Evolutionary conservation across 2,329 filamentous ascomycete genomes (phyloP), one percentile per base, ranked within the genome.

Genomic region (Cladobotryum mycophilum): DNA sequence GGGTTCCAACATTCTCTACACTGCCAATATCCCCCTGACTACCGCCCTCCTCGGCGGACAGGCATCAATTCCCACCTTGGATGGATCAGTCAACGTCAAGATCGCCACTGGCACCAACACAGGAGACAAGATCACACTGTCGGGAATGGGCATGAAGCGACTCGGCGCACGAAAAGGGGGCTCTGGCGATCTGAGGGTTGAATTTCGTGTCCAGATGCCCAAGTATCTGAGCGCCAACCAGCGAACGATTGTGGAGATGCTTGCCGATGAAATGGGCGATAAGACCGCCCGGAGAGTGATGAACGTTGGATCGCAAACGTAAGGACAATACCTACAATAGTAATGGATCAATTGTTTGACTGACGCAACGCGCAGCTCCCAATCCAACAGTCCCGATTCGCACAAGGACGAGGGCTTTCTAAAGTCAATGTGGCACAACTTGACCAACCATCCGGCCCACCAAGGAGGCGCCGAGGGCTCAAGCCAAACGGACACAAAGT

Each of bases 191-290:
- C 72, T 99, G 53, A 86, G 83, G 65, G 90, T 99, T 6, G 92
- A 99, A 67, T 99, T 96, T 79, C 89, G 89, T 67, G 88, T 99
- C 42, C 75, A 81, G 49, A 96, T 97, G 89, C 93, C 93, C 42
- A 97, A 96, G 72, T 96, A 92, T 63, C 76, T 99, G 57, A 89
- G 81, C 49, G 81, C 86, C 42, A 97, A 96, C 71, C 91, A 99
- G 74, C 81, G 93, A 48, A 95, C 89, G 1, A 87, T 99, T 53
- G 73, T 95, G 41, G 93, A 99, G 73, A 92, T 97, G 82, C 81
- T 99, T 57, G 93, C 93, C 6, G 91, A 99, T 61, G 93, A 99
- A 73, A 86, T 99, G 83, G 85, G 81, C 37, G 93, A 99, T 70
- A 90, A 91, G 74, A 89, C 82, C 25, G 93, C 93, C 34, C 93